Conservation (phyloP, 768 basidiomycete genomes). For the Kockovaella imperatae region DNA sequence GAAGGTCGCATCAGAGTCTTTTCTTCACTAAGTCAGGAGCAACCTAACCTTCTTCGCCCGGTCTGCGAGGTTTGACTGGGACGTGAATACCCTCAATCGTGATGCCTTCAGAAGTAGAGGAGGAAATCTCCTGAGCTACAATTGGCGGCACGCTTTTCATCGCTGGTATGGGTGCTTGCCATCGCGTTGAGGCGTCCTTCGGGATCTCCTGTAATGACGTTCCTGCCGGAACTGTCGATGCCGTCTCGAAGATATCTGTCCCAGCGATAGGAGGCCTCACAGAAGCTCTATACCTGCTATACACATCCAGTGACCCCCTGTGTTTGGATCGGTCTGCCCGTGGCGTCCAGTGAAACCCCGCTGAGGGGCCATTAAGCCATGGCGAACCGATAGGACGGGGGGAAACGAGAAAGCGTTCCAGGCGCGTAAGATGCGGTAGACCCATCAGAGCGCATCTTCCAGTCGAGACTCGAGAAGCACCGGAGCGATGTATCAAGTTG, state of each 20-base stretch:
- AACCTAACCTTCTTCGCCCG: conserved; percentile 40
- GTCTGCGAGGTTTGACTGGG: conserved; percentile 36
- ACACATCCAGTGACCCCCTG: too few relatives aligned
- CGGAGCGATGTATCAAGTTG: too few relatives aligned
- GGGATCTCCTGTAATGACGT: conserved; percentile 37
- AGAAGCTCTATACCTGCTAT: too few relatives aligned
- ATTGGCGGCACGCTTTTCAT: conserved; percentile 16
- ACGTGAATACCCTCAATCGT: conserved; percentile 30
- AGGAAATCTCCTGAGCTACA: neutral
- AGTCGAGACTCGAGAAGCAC: too few relatives aligned
- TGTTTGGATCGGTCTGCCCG: too few relatives aligned
- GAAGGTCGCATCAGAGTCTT: neutral
- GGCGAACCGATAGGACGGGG: too few relatives aligned
- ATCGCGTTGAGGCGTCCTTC: conserved; percentile 3
- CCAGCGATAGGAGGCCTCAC: neutral
- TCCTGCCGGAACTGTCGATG: conserved; percentile 23
- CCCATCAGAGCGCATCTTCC: too few relatives aligned
- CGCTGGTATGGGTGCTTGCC: conserved; percentile 19
- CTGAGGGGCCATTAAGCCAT: too few relatives aligned
- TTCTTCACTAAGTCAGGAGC: neutral
- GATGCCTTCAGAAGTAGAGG: conserved; percentile 7
- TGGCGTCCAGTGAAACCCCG: too few relatives aligned
- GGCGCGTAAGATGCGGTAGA: too few relatives aligned
- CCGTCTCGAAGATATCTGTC: conserved; percentile 21
- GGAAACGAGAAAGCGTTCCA: too few relatives aligned